Conservation (phyloP, 208 protist genomes). For the Leishmania gerbilli region DNA sequence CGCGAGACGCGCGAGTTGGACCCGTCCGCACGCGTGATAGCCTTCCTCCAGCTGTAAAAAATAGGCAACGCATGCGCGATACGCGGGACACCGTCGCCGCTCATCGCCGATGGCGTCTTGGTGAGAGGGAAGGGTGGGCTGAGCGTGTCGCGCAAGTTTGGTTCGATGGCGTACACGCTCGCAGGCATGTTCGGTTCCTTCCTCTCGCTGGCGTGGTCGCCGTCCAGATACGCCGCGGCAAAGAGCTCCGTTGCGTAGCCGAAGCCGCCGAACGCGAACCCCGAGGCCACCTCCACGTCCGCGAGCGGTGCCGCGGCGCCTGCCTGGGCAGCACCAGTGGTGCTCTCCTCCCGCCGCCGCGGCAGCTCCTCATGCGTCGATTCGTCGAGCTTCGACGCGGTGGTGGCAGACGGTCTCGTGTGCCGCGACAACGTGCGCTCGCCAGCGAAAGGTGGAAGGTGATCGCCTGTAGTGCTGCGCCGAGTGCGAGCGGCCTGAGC, state of each 20-base stretch:
- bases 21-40: constrained; percentile 13
- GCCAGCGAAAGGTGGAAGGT: neutral
- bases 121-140: neutral
- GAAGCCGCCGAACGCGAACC: constrained; percentile 11
- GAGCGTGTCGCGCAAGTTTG: neutral
- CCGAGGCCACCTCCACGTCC: constrained; percentile 6
- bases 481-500: neutral
- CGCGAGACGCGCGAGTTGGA: constrained; percentile 10
- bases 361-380: no score
- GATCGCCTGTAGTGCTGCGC: neutral
- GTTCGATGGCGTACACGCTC: constrained; percentile 13
- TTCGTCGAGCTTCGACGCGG: no score
- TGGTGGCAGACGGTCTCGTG: no score
- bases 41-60: constrained; percentile 13
- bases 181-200: neutral
- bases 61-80: constrained; percentile 10
- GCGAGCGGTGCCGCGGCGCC: neutral
- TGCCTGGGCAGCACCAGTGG: neutral
- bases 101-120: neutral
- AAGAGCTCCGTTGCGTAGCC: constrained; percentile 9
- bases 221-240: neutral
- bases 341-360: neutral
- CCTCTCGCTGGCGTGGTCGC: constrained; percentile 8
- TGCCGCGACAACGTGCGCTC: neutral
- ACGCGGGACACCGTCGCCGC: constrained; percentile 11